Evolutionary conservation across 768 basidiomycete genomes (phyloP), one percentile per base, ranked within the genome.

Genomic region (Butyriboletus loyo): DNA sequence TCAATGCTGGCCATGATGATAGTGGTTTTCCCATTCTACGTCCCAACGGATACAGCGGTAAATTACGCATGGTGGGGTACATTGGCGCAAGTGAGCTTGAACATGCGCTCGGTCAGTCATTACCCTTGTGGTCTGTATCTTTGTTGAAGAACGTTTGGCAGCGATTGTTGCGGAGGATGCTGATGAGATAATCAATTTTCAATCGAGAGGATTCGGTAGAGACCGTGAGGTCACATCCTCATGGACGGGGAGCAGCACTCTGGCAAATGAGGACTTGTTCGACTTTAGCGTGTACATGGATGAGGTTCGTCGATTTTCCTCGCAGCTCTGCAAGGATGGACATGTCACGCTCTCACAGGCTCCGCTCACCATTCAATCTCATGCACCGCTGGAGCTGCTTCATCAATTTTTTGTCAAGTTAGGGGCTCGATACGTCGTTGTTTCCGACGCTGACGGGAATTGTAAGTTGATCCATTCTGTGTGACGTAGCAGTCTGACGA

Each of bases 321-420:
- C 3, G 15, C 31, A 5, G 22, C 19, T 35, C 27, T 37, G 7
- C 25, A 2, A 39, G 25, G 32, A 53, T 50, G n/a, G 37, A 38
- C 10, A 25, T 50, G 38, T 56, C 9, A 30, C 31, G 7, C 49
- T 52, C 28, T 3, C 45, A 46, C 24, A 93, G 88, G 93, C 96
- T 1, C 97, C 97, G 0, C 74, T 98, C 50, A 89, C 86, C 0
- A 81, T 98, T 35, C 84, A 85, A 52, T 82, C 81, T 1, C 86
- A 94, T 61, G 87, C 92, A 2, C 92, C 97, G 1, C 76, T 98
- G 66, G 92, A 97, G 69, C 80, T 98, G 44, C 78, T 98, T 0
- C 96, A 98, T 64, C 92, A 92, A 65, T 83, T 96, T 65, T 98
- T 98, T 62, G 86, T 85, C 53, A 98, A 98, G 68, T 81, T 98